Conservation (phyloP, 208 protist genomes). For the Leishmania tarentolae region DNA sequence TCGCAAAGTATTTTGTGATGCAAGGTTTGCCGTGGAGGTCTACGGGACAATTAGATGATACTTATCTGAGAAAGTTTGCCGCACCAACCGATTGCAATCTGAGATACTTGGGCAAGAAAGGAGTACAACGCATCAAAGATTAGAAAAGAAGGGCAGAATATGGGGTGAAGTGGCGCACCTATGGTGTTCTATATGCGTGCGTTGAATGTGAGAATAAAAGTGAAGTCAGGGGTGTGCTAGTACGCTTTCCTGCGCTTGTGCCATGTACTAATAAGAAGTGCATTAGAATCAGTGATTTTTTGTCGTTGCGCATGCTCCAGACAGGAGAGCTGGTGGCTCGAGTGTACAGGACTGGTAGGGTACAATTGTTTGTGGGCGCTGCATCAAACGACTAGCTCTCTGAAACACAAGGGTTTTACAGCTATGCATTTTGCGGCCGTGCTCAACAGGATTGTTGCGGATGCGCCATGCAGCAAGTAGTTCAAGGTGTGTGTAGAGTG, state of each 20-base stretch:
- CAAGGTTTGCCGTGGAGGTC: not conserved
- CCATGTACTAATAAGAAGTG: not conserved
- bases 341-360: too few species aligned
- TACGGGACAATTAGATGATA: not conserved
- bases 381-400: not conserved
- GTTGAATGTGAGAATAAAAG: not conserved
- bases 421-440: not conserved
- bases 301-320: not conserved
- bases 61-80: not conserved
- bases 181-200: not conserved
- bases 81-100: not conserved
- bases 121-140: not conserved
- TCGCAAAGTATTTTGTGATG: not conserved
- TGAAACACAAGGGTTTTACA: not conserved
- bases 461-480: not conserved
- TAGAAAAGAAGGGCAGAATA: not conserved
- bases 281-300: not conserved
- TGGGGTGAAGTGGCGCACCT: not conserved
- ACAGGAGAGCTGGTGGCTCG: not conserved
- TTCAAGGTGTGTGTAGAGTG: not conserved
- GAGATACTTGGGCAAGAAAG: not conserved
- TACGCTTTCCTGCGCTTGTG: too few species aligned
- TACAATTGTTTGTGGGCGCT: too few species aligned
- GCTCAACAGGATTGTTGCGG: not conserved
- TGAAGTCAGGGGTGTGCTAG: not conserved